Evolutionary conservation across 176 grass and related monocot genomes (phyloP).

Genomic region (Oryza glaberrima): DNA sequence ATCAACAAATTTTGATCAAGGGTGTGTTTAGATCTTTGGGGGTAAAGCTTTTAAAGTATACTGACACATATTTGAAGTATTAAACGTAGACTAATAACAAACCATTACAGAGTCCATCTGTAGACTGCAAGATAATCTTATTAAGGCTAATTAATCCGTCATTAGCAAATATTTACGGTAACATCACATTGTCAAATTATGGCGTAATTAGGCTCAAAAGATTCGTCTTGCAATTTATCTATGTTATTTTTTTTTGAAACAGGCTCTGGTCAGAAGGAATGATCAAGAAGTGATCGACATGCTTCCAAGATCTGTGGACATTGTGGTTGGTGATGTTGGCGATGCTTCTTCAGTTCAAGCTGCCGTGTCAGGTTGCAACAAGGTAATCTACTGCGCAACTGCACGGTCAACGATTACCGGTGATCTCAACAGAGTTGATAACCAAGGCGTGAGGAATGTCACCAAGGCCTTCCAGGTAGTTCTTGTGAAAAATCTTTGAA

Average conservation of each 20-base stretch:
- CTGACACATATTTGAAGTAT: no score
- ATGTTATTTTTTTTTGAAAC: neutral
- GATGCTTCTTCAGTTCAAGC: conserved; percentile 68
- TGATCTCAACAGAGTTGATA: conserved; percentile 93
- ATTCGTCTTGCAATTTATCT: no score
- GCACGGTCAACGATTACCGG: conserved; percentile 90
- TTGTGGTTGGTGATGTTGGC: conserved; percentile 90
- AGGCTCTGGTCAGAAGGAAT: conserved; percentile 89
- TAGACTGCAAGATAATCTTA: no score
- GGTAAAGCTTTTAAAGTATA: no score
- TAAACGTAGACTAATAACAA: no score
- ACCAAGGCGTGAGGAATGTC: conserved; percentile 85
- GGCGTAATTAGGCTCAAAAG: no score
- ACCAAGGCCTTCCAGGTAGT: conserved; percentile 90
- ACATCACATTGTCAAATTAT: no score
- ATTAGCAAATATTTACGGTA: no score
- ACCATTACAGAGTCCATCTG: no score
- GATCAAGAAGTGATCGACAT: conserved; percentile 81
- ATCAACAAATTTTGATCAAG: neutral
- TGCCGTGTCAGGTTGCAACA: conserved; percentile 84
- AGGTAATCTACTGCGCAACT: conserved; percentile 94
- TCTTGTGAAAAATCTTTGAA: neutral
- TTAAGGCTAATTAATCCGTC: no score
- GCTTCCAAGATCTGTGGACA: conserved; percentile 83
- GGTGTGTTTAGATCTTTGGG: no score